phyloP scores from a whole-genome alignment of 805 yeast genomes.

The Geotrichum ghanense region DNA sequence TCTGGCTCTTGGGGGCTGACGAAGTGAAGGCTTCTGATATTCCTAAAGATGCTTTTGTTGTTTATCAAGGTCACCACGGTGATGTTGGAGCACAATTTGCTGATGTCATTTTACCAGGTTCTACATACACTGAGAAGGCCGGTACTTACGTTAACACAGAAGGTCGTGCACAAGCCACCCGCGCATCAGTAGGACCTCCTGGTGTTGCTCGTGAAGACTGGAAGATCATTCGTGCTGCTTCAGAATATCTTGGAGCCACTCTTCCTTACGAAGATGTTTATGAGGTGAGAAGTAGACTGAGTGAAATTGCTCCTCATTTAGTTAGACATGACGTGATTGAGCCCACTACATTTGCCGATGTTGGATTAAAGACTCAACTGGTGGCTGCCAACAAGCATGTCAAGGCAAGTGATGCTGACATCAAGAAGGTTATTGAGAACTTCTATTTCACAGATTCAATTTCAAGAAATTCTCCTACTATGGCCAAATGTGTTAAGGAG shows the following conservation, averaged over 20 bases:
- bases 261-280: constrained; percentile 68
- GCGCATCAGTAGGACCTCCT: constrained; percentile 82
- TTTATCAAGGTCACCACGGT: constrained; percentile 89
- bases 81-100: constrained; percentile 82
- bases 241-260: constrained; percentile 60
- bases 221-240: constrained; percentile 74
- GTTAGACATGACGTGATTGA: constrained; percentile 66
- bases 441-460: constrained; percentile 83
- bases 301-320: constrained; percentile 71
- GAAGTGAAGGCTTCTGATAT: constrained; percentile 58
- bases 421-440: constrained; percentile 66
- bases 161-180: constrained; percentile 75
- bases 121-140: constrained; percentile 80
- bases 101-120: constrained; percentile 75
- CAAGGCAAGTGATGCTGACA: constrained; percentile 35
- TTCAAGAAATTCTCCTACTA: constrained; percentile 77
- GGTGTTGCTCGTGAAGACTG: constrained; percentile 89
- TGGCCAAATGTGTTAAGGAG: constrained; percentile 71
- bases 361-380: constrained; percentile 41
- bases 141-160: constrained; percentile 84
- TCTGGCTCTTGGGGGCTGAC: constrained; percentile 77
- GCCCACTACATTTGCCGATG: constrained; percentile 44
- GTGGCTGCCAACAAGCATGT: constrained; percentile 27
- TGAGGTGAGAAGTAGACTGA: constrained; percentile 56
- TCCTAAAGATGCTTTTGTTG: constrained; percentile 77